A percentile compares a stretch with the other conserved stretches of the same genome.
phyloP scores from a whole-genome alignment of 2,329 filamentous ascomycete species.

The Sarocladiaceae sp. region DNA sequence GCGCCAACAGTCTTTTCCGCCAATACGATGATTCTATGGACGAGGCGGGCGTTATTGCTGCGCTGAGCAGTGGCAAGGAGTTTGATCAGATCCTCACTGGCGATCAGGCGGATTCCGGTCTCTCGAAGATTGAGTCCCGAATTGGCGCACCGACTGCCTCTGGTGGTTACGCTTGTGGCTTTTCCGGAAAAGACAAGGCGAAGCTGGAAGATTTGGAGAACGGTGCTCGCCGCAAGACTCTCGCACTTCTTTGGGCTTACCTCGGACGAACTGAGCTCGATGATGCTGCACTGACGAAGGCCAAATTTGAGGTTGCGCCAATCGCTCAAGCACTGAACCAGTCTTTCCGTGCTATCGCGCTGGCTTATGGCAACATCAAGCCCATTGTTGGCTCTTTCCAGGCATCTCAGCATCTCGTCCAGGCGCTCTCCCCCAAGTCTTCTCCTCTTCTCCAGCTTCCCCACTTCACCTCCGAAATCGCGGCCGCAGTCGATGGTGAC shows the following conservation, averaged over 20 bases:
- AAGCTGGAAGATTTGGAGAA: slow-evolving; percentile 78
- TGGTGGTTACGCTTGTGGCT: slow-evolving; percentile 47
- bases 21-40: slow-evolving; percentile 85
- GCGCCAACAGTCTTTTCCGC: slow-evolving; percentile 89
- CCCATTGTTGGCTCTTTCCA: slow-evolving; percentile 81
- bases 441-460: slow-evolving; percentile 92
- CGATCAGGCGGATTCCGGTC: slow-evolving; percentile 72
- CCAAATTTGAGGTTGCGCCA: slow-evolving; percentile 87
- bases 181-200: slow-evolving; percentile 70
- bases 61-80: slow-evolving; percentile 82
- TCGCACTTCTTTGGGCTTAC: slow-evolving; percentile 93
- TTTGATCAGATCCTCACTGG: slow-evolving; percentile 74
- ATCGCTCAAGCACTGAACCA: slow-evolving; percentile 82
- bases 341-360: slow-evolving; percentile 79
- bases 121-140: slow-evolving; percentile 79
- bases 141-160: slow-evolving; percentile 59
- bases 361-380: slow-evolving; percentile 79
- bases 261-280: slow-evolving; percentile 82
- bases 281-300: slow-evolving; percentile 70
- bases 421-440: slow-evolving; percentile 77
- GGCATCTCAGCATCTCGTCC: slow-evolving; percentile 80
- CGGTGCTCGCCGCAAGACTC: slow-evolving; percentile 74
- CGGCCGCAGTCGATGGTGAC: slow-evolving; percentile 67
- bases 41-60: slow-evolving; percentile 72
- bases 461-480: slow-evolving; percentile 68